Percentiles rank a stretch among this genome's conserved stretches.
Conservation (phyloP, 192 early-diverging fungal genomes). For the Dissophora ornata region DNA sequence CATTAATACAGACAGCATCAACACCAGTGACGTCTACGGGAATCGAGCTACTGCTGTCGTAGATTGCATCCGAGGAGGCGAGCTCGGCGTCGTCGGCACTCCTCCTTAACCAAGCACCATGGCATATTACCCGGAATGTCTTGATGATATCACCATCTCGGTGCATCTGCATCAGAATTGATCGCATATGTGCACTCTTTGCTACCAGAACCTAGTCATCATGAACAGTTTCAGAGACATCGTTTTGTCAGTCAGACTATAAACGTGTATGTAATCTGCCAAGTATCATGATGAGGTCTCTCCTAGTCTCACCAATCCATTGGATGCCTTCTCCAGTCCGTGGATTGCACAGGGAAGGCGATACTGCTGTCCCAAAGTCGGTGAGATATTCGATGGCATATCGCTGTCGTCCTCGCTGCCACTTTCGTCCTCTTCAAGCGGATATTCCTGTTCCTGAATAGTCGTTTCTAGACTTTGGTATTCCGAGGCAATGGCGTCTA, state of each 20-base stretch:
- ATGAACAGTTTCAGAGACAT: too few species aligned
- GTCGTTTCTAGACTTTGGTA: slow-evolving; percentile 4
- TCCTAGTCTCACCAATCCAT: slow-evolving; percentile 65
- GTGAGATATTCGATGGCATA: slow-evolving; percentile 36
- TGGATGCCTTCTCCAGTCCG: slow-evolving; percentile 67
- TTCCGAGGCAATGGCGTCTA: too few species aligned
- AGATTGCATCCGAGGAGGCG: not conserved
- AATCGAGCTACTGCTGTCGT: not conserved
- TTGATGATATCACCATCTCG: slow-evolving; percentile 29
- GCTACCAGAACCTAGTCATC: slow-evolving; percentile 59
- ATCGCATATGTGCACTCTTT: slow-evolving; percentile 41
- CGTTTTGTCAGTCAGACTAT: too few species aligned
- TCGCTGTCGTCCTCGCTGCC: slow-evolving; percentile 1
- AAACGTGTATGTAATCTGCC: too few species aligned
- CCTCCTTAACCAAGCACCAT: slow-evolving; percentile 29
- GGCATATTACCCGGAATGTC: slow-evolving; percentile 54
- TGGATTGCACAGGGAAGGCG: slow-evolving; percentile 53
- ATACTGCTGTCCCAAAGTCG: slow-evolving; percentile 33
- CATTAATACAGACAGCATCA: slow-evolving; percentile 29
- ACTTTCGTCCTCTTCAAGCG: not conserved
- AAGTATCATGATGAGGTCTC: too few species aligned
- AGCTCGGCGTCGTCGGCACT: too few species aligned
- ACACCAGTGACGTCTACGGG: not conserved
- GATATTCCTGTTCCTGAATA: slow-evolving; percentile 2
- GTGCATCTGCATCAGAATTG: slow-evolving; percentile 47